These are phyloP conservation scores for Paramecium pentaurelia DNA, from an alignment of 73 alveolate species.

Conservation along the genomic window DNA sequence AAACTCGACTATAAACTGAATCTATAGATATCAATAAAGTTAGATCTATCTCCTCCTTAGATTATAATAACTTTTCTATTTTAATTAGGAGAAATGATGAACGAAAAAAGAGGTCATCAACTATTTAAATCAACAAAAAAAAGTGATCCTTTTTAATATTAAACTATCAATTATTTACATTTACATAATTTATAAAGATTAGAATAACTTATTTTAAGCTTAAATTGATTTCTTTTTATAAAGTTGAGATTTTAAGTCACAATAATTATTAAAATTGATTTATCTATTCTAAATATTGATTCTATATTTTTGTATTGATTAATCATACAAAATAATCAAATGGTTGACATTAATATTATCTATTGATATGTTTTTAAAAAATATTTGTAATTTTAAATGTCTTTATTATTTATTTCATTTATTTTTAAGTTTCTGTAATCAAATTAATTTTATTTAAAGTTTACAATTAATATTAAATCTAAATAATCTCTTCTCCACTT, in stretches of 20 bases:
- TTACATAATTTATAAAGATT: neutral
- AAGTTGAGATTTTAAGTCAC: neutral
- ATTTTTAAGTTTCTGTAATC: no score
- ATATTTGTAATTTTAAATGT: no score
- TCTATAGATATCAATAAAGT: neutral
- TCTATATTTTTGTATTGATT: neutral
- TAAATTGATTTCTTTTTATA: neutral
- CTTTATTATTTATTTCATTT: no score
- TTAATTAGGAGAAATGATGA: neutral
- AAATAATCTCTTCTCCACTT: neutral
- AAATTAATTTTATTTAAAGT: neutral
- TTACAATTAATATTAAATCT: neutral
- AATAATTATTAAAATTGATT: neutral
- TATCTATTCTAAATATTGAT: neutral
- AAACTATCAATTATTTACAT: neutral
- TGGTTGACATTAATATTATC: neutral
- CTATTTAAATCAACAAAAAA: neutral
- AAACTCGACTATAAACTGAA: neutral
- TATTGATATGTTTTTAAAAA: neutral
- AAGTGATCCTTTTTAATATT: neutral
- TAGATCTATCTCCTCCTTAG: neutral
- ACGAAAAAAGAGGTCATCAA: neutral
- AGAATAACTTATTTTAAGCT: neutral
- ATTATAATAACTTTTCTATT: neutral
- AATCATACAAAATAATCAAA: neutral